Base-by-base conservation (phyloP, 352 stramenopile genomes). In the Plasmopara viticola region DNA sequence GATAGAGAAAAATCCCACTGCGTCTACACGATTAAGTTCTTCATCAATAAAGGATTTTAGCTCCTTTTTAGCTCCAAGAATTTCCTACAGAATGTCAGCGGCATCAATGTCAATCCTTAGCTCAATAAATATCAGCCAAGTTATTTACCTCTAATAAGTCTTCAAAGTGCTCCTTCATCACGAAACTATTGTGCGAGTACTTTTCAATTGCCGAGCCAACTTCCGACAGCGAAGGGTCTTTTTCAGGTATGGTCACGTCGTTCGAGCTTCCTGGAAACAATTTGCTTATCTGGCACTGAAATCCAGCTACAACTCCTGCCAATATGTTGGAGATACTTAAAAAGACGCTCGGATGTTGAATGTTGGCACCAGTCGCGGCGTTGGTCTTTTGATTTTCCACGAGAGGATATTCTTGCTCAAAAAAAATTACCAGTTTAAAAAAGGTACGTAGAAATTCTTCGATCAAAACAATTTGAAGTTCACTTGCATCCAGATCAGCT, bases 381-480 rank as follows among this genome's bases (percentile, higher is more conserved):
- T 12, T 25, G 18, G 6, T 0, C 6, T 50, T 47, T 18, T 41
- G 35, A 14, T 40, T 50, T 20, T 43, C 51, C 5, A 48, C 41
- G 5, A 78, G 49, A 15, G 75, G 66, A 52, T 73, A 89, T 20
- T 85, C 68, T 10, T 70, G 48, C 58, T 93, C 83, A n/a, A 93
- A 68, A 53, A 93, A 91, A 5, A 72, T 3, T 13, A 90, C 66
- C 15, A 93, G 46, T 33, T 76, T 78, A n/a, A 91, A 72, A 2
- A 94, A 38, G 2, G 81, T 80, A 10, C 81, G 68, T 56, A 91
- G 53, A 48, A 87, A 89, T 39, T 91, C 84, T 60, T 92, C 81
- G 0, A 69, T 72, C 28, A 94, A 41, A 2, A 94, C 79, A 15
- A 64, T 72, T 50, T 94, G 84, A 29, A 94, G 63, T 40, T 92